phyloP scores from a whole-genome alignment of 108 stramenopile species.

The Cyclotella distinguenda region DNA sequence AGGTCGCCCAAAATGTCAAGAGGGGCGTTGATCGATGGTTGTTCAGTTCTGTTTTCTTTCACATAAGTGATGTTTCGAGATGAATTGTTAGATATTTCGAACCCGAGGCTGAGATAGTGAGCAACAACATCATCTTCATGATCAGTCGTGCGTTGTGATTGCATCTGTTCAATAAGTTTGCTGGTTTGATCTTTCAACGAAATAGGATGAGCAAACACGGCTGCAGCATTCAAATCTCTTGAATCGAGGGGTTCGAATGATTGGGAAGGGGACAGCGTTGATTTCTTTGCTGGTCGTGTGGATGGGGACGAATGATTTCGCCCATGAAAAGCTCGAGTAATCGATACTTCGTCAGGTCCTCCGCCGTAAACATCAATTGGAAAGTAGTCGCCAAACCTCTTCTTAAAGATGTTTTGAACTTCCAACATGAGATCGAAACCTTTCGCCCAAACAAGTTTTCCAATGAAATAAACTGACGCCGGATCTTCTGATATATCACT shows the following conservation, averaged over 20 bases:
- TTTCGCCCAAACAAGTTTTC: slow-evolving; percentile 95
- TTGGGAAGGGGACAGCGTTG: slow-evolving; percentile 4
- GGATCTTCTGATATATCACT: slow-evolving; percentile 9
- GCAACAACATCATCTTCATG: slow-evolving; percentile 37
- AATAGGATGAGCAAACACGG: slow-evolving; percentile 31
- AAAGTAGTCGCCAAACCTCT: slow-evolving; percentile 62
- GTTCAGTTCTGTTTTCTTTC: slow-evolving; percentile 33
- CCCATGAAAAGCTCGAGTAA: slow-evolving; percentile 73
- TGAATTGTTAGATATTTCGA: slow-evolving; percentile 27
- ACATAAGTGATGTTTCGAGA: slow-evolving; percentile 30
- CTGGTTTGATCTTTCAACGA: slow-evolving; percentile 36
- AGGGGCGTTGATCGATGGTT: slow-evolving; percentile 23
- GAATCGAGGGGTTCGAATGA: slow-evolving; percentile 4
- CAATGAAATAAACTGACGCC: slow-evolving; percentile 88
- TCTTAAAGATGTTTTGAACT: slow-evolving; percentile 58
- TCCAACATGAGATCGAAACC: slow-evolving; percentile 86
- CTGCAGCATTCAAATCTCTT: slow-evolving; percentile 32
- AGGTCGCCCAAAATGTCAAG: slow-evolving; percentile 47
- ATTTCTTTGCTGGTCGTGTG: slow-evolving; percentile 11
- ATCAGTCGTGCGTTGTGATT: slow-evolving; percentile 1
- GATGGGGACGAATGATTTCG: slow-evolving; percentile 39
- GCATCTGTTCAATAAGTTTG: slow-evolving; percentile 30
- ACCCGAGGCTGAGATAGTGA: slow-evolving; percentile 43
- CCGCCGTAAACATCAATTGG: slow-evolving; percentile 74
- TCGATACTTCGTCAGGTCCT: slow-evolving; percentile 66